These are phyloP conservation scores for Posidonia australis DNA, from an alignment of 106 monocot species.

Conservation along the genomic window DNA sequence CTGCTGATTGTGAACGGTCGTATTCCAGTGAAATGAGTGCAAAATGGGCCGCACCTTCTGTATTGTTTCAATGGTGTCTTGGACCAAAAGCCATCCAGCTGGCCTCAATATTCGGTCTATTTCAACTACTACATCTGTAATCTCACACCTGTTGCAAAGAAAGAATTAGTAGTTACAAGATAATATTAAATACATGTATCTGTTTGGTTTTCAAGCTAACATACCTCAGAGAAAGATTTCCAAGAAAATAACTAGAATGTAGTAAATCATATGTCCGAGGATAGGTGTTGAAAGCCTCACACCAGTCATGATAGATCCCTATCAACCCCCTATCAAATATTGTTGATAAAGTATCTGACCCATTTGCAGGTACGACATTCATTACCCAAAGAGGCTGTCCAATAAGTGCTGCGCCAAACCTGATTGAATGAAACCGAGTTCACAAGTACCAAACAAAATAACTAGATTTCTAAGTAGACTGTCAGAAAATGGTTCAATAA, in stretches of 20 bases:
- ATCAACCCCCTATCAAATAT: constrained; percentile 72
- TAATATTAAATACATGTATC: background rate
- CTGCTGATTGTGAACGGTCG: constrained; percentile 25
- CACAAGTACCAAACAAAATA: background rate
- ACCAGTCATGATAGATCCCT: constrained; percentile 92
- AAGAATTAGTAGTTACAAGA: too few species aligned
- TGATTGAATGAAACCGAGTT: constrained; percentile 14
- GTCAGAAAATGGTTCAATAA: too few species aligned
- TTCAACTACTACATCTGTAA: constrained; percentile 44
- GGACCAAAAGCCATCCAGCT: constrained; percentile 71
- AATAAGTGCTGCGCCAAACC: constrained; percentile 75
- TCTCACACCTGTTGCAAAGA: constrained; percentile 45
- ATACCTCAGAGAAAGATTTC: constrained; percentile 54
- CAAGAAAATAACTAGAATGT: constrained; percentile 58
- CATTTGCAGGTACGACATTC: constrained; percentile 58
- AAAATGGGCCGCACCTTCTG: constrained; percentile 42
- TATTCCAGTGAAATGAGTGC: constrained; percentile 48
- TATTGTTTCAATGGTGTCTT: constrained; percentile 45
- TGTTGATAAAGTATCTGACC: constrained; percentile 44
- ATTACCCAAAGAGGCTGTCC: constrained; percentile 73
- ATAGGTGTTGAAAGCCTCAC: constrained; percentile 90
- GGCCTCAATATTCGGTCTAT: constrained; percentile 89
- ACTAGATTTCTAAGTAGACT: background rate
- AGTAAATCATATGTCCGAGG: constrained; percentile 85
- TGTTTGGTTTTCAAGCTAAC: background rate